These are phyloP conservation scores for Aspergillus awamori DNA, from an alignment of 2,329 filamentous ascomycete genomes.

Conservation along the genomic window DNA sequence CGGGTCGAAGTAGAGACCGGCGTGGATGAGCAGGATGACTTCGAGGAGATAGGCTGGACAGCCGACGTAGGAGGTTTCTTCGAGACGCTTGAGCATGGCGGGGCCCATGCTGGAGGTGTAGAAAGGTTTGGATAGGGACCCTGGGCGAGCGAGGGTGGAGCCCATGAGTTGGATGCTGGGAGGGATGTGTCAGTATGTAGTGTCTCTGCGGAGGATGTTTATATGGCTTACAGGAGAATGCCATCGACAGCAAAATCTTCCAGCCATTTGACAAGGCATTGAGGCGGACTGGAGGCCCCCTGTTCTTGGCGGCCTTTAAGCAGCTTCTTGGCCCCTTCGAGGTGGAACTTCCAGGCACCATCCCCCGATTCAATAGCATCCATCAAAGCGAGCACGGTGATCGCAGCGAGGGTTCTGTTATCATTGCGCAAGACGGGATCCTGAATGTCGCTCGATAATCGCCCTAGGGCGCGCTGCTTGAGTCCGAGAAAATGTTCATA, in stretches of 20 bases:
- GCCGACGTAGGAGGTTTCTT: conserved; percentile 45
- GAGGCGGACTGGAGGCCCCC: conserved; percentile 15
- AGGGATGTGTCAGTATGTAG: not conserved
- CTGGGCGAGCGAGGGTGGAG: conserved; percentile 44
- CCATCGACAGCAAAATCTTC: conserved; percentile 43
- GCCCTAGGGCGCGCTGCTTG: conserved; percentile 52
- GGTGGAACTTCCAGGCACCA: conserved; percentile 56
- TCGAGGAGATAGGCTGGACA: conserved; percentile 46
- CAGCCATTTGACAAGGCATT: conserved; percentile 36
- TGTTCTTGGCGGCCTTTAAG: conserved; percentile 42
- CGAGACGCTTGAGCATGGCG: conserved; percentile 41
- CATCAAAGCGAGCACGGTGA: conserved; percentile 54
- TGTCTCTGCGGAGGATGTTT: not conserved
- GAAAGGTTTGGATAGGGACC: conserved; percentile 43
- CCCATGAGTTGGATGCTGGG: conserved; percentile 46
- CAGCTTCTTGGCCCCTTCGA: conserved; percentile 54
- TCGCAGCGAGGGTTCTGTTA: conserved; percentile 48
- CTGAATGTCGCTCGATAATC: conserved; percentile 40
- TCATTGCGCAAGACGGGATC: conserved; percentile 41
- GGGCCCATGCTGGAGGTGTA: conserved; percentile 42
- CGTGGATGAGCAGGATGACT: conserved; percentile 45
- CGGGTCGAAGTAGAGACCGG: conserved; percentile 38
- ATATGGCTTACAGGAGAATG: conserved; percentile 37
- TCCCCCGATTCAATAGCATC: conserved; percentile 55
- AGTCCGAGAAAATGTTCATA: conserved; percentile 49